Evolutionary conservation across 352 stramenopile species (phyloP), one percentile per base, ranked within the genome.

Genomic region (Discostella stelligera): DNA sequence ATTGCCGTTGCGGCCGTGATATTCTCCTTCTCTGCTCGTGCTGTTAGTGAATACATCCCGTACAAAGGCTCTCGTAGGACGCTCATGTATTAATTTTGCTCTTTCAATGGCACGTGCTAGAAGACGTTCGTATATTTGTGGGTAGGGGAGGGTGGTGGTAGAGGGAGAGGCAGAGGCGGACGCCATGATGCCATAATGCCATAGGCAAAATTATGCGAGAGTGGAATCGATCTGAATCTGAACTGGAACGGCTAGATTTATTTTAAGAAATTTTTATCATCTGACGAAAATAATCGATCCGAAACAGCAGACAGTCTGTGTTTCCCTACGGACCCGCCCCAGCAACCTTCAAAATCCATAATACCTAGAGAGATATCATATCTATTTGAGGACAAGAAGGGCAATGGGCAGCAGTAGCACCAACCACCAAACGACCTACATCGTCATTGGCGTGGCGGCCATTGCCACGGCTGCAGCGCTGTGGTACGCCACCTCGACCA

Each of bases 361-460:
- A n/a, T n/a, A n/a, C n/a, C n/a, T 32, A 32, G 27, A 32, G 27
- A 32, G 27, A n/a, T n/a, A n/a, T n/a, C n/a, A n/a, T n/a, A n/a
- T n/a, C n/a, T n/a, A n/a, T n/a, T n/a, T n/a, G n/a, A n/a, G n/a
- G n/a, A n/a, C n/a, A n/a, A n/a, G n/a, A n/a, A n/a, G n/a, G n/a
- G n/a, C 37, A 44, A 72, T 72, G 65, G 65, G 46, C 3, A 41
- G 18, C 32, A 46, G 30, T 10, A 65, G 50, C 46, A 27, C 59
- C 3, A 55, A 68, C 9, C 67, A 75, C 21, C 58, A 66, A 18
- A 75, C 67, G 39, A 75, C 67, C 0, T 75, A 64, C 44, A 55
- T 75, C 11, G 67, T 75, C 44, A 62, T 75, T n/a, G 67, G 67
- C 67, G 27, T 75, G 6, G 67, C 67, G 27, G 67, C 67, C 25